Conservation (phyloP, 2,329 filamentous ascomycete genomes). For the Scytalidium sp. region DNA sequence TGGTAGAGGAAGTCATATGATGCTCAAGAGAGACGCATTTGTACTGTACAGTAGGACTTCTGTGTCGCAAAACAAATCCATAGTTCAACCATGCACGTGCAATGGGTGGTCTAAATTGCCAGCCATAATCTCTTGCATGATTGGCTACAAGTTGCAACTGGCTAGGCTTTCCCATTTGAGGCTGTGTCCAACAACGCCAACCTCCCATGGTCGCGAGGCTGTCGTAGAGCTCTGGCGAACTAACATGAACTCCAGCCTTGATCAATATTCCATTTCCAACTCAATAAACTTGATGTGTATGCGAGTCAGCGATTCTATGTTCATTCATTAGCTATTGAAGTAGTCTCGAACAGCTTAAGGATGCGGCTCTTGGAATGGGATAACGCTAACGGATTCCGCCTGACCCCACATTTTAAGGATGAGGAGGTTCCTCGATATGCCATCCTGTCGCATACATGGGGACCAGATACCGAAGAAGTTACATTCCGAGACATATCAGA, state of each 20-base stretch:
- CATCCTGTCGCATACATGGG: slow-evolving; percentile 4
- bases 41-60: too few species aligned
- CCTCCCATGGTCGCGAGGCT: neutral
- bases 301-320: neutral
- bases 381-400: neutral
- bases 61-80: too few species aligned
- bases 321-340: neutral
- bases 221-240: neutral
- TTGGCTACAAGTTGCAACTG: too few species aligned
- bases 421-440: slow-evolving; percentile 4
- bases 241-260: neutral
- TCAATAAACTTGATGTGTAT: neutral
- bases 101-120: too few species aligned
- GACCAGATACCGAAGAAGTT: neutral
- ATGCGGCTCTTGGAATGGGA: slow-evolving; percentile 1
- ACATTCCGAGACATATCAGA: slow-evolving; percentile 1
- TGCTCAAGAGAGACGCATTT: too few species aligned
- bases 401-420: neutral
- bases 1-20: too few species aligned
- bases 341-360: neutral
- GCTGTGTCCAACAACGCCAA: neutral
- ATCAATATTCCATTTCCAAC: neutral
- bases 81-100: too few species aligned
- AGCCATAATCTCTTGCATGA: too few species aligned
- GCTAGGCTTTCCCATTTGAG: too few species aligned